phyloP scores from a whole-genome alignment of 1,284 basidiomycete species.

The Irpex sp. region DNA sequence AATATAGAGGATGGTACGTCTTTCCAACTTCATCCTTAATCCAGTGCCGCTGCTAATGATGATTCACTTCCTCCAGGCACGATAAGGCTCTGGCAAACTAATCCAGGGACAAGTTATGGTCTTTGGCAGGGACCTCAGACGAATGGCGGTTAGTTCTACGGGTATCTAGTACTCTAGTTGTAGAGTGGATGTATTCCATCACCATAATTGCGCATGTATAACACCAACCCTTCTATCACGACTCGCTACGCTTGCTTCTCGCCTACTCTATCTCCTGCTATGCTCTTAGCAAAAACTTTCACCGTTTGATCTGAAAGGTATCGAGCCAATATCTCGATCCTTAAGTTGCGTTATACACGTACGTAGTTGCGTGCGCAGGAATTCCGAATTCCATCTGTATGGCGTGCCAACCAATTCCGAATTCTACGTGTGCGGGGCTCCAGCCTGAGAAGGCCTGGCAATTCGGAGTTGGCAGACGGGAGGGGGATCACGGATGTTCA shows the following conservation, averaged over 20 bases:
- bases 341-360: no score
- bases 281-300: no score
- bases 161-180: conserved; percentile 13
- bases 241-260: background rate
- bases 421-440: no score
- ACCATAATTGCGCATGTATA: conserved; percentile 7
- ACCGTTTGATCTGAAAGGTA: no score
- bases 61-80: conserved; percentile 53
- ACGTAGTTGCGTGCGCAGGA: no score
- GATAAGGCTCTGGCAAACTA: conserved; percentile 95
- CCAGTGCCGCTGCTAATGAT: background rate
- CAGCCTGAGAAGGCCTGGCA: no score
- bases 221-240: background rate
- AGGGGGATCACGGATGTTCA: no score
- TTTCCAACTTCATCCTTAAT: background rate
- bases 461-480: no score
- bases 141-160: conserved; percentile 41
- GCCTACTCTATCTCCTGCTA: background rate
- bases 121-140: conserved; percentile 76
- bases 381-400: no score
- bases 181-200: conserved; percentile 3
- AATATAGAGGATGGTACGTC: conserved; percentile 66
- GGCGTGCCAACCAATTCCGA: no score
- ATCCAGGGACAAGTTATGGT: conserved; percentile 89
- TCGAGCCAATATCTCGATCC: no score